These are phyloP conservation scores for Linum lewisii DNA, from an alignment of 345 rosid species.

Conservation along the genomic window DNA sequence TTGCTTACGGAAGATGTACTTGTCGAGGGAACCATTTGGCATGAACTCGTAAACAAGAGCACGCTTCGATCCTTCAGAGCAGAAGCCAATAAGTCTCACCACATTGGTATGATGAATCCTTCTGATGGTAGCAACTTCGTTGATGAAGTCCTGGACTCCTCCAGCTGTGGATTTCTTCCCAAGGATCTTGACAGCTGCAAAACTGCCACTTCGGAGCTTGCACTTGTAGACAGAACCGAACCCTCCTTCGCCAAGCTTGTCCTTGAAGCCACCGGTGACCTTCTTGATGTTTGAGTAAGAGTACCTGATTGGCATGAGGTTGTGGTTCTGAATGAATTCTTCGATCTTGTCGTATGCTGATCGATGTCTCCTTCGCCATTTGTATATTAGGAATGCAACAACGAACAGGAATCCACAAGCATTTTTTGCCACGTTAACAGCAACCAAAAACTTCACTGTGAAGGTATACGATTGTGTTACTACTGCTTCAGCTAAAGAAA, in stretches of 20 bases:
- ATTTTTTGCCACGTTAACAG: background rate
- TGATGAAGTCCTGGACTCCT: slow-evolving; percentile 6
- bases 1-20: background rate
- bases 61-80: slow-evolving; percentile 5
- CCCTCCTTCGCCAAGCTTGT: background rate
- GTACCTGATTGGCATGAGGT: background rate
- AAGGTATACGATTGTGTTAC: background rate
- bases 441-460: background rate
- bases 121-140: slow-evolving; percentile 10
- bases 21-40: slow-evolving; percentile 13
- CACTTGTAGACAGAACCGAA: background rate
- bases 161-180: slow-evolving; percentile 1
- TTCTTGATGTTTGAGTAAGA: background rate
- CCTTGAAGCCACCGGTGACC: background rate
- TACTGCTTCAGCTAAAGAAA: too few species aligned
- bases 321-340: background rate
- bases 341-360: background rate
- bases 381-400: background rate
- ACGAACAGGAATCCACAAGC: background rate
- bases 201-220: slow-evolving; percentile 1
- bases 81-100: slow-evolving; percentile 8
- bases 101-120: slow-evolving; percentile 10
- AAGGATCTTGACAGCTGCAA: slow-evolving; percentile 6
- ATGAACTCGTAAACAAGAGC: slow-evolving; percentile 7
- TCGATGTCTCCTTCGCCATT: slow-evolving; percentile 14